Evolutionary conservation across 2,329 filamentous ascomycete genomes (phyloP).

Genomic region (Penicillium sp.): DNA sequence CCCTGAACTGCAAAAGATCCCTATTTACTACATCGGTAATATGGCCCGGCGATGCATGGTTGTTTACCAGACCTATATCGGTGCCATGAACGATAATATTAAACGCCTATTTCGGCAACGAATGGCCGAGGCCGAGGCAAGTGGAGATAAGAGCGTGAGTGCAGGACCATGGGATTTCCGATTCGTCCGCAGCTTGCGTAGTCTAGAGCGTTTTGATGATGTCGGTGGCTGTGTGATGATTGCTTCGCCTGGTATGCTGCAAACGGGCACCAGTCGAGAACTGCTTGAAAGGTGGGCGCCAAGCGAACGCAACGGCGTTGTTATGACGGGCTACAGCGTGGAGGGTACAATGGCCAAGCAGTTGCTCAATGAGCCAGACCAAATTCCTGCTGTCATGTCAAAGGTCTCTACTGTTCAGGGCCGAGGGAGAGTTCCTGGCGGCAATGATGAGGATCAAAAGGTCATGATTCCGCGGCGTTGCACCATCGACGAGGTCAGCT

Average conservation of each 20-base stretch:
- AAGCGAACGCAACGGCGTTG: slow-evolving; percentile 94
- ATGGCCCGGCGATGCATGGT: slow-evolving; percentile 97
- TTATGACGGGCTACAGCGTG: slow-evolving; percentile 97
- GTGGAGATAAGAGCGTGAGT: slow-evolving; percentile 72
- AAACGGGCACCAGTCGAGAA: slow-evolving; percentile 92
- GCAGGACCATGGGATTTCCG: slow-evolving; percentile 93
- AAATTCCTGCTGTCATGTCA: slow-evolving; percentile 93
- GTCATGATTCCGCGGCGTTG: slow-evolving; percentile 90
- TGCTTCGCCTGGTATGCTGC: slow-evolving; percentile 95
- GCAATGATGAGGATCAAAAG: slow-evolving; percentile 73
- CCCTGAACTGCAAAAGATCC: slow-evolving; percentile 81
- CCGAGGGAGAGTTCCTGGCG: slow-evolving; percentile 65
- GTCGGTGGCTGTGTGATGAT: slow-evolving; percentile 96
- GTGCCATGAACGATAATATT: slow-evolving; percentile 99
- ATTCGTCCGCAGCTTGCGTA: slow-evolving; percentile 89
- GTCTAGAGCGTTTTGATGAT: slow-evolving; percentile 93
- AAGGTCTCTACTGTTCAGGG: slow-evolving; percentile 57
- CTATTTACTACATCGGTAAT: slow-evolving; percentile 97
- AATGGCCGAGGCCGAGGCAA: slow-evolving; percentile 86
- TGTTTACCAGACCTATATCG: slow-evolving; percentile 97
- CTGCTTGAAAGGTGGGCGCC: slow-evolving; percentile 95
- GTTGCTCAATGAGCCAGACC: slow-evolving; percentile 91
- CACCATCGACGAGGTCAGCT: slow-evolving; percentile 91
- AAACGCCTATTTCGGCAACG: slow-evolving; percentile 91
- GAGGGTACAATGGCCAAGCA: slow-evolving; percentile 98